Conservation (phyloP, 2,329 filamentous ascomycete species). For the Colletotrichum aenigma region DNA sequence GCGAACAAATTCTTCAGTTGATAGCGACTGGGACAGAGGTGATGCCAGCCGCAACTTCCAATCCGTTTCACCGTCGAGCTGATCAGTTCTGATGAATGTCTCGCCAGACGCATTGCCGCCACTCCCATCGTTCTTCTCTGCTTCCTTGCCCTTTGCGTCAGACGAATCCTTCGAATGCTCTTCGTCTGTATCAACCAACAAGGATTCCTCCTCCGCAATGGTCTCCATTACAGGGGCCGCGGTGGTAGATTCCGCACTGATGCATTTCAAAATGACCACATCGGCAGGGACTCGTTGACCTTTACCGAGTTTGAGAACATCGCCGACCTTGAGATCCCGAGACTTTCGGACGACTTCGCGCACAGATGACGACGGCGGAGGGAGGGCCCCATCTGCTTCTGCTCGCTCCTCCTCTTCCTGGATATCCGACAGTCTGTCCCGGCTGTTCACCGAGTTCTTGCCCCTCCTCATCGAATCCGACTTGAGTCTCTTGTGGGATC, state of each 20-base stretch:
- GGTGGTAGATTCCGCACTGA: conserved; percentile 56
- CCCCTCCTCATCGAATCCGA: conserved; percentile 44
- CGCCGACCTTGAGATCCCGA: conserved; percentile 88
- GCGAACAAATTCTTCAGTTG: conserved; percentile 72
- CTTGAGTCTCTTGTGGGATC: conserved; percentile 49
- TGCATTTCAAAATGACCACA: conserved; percentile 89
- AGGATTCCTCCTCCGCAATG: conserved; percentile 36
- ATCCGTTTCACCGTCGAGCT: conserved; percentile 96
- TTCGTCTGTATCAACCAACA: conserved; percentile 45
- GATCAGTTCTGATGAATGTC: conserved; percentile 96
- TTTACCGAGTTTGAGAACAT: conserved; percentile 91
- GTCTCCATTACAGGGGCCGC: conserved; percentile 28
- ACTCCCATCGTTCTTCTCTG: conserved; percentile 29
- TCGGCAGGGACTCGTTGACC: conserved; percentile 94
- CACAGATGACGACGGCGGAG: conserved; percentile 53
- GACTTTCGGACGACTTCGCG: conserved; percentile 80
- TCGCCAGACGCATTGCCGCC: conserved; percentile 68
- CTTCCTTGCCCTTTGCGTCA: conserved; percentile 36
- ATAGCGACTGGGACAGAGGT: conserved; percentile 80
- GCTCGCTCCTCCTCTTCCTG: conserved; percentile 69
- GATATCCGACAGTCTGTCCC: conserved; percentile 64
- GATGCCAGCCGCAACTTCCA: conserved; percentile 96
- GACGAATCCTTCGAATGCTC: conserved; percentile 25
- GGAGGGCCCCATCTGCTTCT: conserved; percentile 43
- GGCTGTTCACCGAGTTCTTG: conserved; percentile 37